Conservation (phyloP, 495 filamentous ascomycete genomes). For the Talaromyces borbonicus region DNA sequence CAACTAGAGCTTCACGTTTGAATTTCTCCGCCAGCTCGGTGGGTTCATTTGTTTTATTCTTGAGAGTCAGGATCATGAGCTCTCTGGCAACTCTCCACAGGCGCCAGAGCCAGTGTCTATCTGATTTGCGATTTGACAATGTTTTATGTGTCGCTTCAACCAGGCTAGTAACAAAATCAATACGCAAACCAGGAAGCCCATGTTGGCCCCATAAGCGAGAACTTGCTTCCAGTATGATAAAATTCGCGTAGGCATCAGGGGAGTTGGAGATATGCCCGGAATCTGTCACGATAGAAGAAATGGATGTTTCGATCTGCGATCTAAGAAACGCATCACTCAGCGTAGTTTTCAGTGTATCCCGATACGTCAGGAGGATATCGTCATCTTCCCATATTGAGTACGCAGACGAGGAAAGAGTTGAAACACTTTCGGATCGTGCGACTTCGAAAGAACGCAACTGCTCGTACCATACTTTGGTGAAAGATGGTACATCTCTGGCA, state of each 20-base stretch:
- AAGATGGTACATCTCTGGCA: constrained; percentile 55
- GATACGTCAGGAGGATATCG: constrained; percentile 37
- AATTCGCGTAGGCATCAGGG: constrained; percentile 25
- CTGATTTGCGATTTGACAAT: constrained; percentile 25
- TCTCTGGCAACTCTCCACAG: constrained; percentile 33
- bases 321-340: constrained; percentile 22
- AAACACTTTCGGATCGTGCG: constrained; percentile 14
- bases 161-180: constrained; percentile 5
- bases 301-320: constrained; percentile 25
- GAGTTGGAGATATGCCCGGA: constrained; percentile 23
- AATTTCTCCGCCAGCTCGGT: constrained; percentile 4
- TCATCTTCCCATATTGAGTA: constrained; percentile 54
- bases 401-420: not conserved
- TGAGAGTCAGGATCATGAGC: constrained; percentile 21
- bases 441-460: constrained; percentile 44
- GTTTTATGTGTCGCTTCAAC: constrained; percentile 20
- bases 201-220: constrained; percentile 14
- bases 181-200: constrained; percentile 5
- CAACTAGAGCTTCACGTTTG: not conserved
- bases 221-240: constrained; percentile 30
- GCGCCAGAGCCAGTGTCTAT: constrained; percentile 38
- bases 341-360: constrained; percentile 27
- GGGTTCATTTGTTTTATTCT: not conserved
- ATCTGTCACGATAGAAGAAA: constrained; percentile 17
- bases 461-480: constrained; percentile 56